A percentile compares a stretch with the other conserved stretches of the same genome.
These are phyloP conservation scores for Bipolaris victoriae DNA, from an alignment of 2,329 filamentous ascomycete species.

Conservation along the genomic window DNA sequence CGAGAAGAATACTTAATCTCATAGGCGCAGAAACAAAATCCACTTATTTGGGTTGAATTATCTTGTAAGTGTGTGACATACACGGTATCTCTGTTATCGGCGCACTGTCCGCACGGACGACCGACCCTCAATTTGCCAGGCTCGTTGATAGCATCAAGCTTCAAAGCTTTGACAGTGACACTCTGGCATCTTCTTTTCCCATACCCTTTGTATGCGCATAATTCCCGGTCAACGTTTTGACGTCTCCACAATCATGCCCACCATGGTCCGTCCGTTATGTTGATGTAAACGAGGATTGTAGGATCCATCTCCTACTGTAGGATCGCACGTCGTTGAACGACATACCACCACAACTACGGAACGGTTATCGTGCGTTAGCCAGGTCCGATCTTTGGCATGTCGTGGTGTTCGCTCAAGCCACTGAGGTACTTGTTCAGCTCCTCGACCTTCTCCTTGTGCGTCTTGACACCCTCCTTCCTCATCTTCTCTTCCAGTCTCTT, in stretches of 20 bases:
- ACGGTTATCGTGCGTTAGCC: conserved; percentile 52
- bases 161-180: neutral
- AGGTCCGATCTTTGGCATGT: conserved; percentile 73
- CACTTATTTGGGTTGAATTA: neutral
- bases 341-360: neutral
- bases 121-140: neutral
- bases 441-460: conserved; percentile 95
- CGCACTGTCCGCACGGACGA: neutral
- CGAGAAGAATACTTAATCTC: neutral
- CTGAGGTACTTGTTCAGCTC: conserved; percentile 94
- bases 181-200: neutral
- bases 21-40: neutral
- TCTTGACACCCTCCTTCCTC: conserved; percentile 86
- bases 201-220: neutral
- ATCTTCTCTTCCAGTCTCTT: conserved; percentile 84
- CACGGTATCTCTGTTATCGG: neutral
- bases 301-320: neutral
- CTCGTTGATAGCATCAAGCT: neutral
- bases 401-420: conserved; percentile 92
- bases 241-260: too few relatives aligned
- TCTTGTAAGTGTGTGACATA: neutral
- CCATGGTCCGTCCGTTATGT: neutral
- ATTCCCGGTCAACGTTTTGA: neutral
- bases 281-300: neutral
- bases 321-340: neutral